Evolutionary conservation across 345 rosid genomes (phyloP), one percentile per base, ranked within the genome.

Genomic region (Sisymbrium altissimum): DNA sequence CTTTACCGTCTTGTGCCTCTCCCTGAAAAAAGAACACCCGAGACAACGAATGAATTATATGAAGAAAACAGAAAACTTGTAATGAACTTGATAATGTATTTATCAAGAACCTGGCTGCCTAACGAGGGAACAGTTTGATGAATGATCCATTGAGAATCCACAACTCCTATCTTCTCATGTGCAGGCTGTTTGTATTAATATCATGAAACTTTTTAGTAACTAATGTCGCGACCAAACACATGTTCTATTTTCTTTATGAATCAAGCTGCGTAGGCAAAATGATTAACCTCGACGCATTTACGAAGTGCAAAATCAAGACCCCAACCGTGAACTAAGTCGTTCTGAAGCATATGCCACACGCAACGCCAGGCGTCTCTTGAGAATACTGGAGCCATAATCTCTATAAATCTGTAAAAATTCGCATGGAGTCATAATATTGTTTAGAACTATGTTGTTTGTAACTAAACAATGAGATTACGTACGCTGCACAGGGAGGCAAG

Each of bases 321-420:
- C 99, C 99, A 96, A 33, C 99, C 98, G 19, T 96, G 99, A 46
- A 96, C 93, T 74, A 96, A 85, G 80, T 96, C 99, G 71, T 96
- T 96, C 95, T 95, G 99, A 75, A 95, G 80, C 96, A 95, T 83
- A 80, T 95, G 82, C 99, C 99, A 95, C 60, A 90, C 97, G 32
- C 99, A 95, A 44, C 96, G 92, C 99, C 99, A 95, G 3, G 98
- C 94, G 46, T 84, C 88, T 76, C 96, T 84, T 21, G 99, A 90
- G 80, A 95, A 95, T 13, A 95, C 99, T 3, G 99, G 92, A 74
- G 99, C 99, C 99, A 95, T 95, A 72, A 95, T 95, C 83, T 95
- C 99, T 23, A 95, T 89, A 83, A 95, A 92, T 70, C 99, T 92
- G 82, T 72, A 36, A 45, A 27, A 30, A 35, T 52, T 38, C 23